Percentiles rank a stretch among this genome's conserved stretches.
These are phyloP conservation scores for Theobroma grandiflorum DNA, from an alignment of 441 rosid genomes.

Conservation along the genomic window DNA sequence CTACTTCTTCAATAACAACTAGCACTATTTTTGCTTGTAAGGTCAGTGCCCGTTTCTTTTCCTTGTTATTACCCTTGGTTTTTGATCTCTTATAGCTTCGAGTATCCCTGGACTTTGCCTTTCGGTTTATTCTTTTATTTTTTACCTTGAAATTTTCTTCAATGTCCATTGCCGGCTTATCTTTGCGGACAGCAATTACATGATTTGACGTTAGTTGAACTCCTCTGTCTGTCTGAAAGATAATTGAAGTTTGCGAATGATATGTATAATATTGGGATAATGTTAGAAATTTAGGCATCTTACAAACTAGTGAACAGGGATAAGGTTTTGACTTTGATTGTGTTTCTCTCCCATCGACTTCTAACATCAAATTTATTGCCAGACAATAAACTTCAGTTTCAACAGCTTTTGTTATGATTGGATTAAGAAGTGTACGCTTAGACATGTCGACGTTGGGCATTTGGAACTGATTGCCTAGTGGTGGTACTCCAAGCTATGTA, in stretches of 20 bases:
- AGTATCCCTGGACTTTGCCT: no score
- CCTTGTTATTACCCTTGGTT: neutral
- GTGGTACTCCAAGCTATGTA: neutral
- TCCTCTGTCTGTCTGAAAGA: neutral
- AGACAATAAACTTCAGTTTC: neutral
- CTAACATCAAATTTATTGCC: neutral
- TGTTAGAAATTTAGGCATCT: neutral
- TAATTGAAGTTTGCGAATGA: neutral
- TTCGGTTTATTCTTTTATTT: no score
- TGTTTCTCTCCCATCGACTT: neutral
- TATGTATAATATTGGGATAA: neutral
- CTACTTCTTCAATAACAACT: neutral
- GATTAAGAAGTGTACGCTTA: no score
- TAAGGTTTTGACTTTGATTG: neutral
- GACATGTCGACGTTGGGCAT: no score
- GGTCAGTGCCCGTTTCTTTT: neutral
- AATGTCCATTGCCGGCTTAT: neutral
- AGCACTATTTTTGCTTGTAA: neutral
- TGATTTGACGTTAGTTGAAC: neutral
- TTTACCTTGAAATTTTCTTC: neutral
- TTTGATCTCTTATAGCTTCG: neutral
- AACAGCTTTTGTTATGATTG: neutral
- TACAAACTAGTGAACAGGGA: neutral
- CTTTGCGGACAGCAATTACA: neutral
- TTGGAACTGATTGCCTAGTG: neutral